These are phyloP conservation scores for Gossypium stocksii DNA, from an alignment of 345 rosid species.

Conservation along the genomic window DNA sequence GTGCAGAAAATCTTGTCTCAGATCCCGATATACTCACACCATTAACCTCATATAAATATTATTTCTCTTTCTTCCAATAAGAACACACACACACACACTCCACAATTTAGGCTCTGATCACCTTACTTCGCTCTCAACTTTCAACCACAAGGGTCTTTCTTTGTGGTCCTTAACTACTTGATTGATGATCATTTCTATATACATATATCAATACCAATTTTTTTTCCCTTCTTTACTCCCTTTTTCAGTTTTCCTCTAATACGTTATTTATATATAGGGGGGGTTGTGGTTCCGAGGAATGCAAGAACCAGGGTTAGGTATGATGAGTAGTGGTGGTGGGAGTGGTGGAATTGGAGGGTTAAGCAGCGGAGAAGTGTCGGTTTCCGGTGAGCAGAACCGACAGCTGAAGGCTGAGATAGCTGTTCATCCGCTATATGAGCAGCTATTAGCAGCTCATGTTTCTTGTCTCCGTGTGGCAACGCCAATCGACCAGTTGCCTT, in stretches of 20 bases:
- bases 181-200: not conserved
- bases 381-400: constrained; percentile 46
- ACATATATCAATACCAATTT: not conserved
- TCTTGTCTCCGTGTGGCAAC: constrained; percentile 91
- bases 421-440: constrained; percentile 79
- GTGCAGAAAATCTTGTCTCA: constrained; percentile 43
- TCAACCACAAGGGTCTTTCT: constrained; percentile 16
- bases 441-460: constrained; percentile 79
- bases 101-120: too few relatives aligned
- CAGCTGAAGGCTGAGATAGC: constrained; percentile 86
- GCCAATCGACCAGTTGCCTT: constrained; percentile 93
- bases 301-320: constrained; percentile 72
- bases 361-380: constrained; percentile 39
- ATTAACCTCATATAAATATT: constrained; percentile 21
- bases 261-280: not conserved
- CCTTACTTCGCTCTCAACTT: not conserved
- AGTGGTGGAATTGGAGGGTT: constrained; percentile 34
- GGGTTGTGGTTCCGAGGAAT: constrained; percentile 27
- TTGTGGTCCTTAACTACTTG: constrained; percentile 21
- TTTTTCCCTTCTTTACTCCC: not conserved
- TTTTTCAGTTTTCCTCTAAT: not conserved
- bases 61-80: constrained; percentile 13
- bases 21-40: constrained; percentile 45
- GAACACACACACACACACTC: not conserved
- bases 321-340: constrained; percentile 54